These are phyloP conservation scores for Sequoiadendron giganteum DNA, from an alignment of 75 land plant genomes.

Conservation along the genomic window DNA sequence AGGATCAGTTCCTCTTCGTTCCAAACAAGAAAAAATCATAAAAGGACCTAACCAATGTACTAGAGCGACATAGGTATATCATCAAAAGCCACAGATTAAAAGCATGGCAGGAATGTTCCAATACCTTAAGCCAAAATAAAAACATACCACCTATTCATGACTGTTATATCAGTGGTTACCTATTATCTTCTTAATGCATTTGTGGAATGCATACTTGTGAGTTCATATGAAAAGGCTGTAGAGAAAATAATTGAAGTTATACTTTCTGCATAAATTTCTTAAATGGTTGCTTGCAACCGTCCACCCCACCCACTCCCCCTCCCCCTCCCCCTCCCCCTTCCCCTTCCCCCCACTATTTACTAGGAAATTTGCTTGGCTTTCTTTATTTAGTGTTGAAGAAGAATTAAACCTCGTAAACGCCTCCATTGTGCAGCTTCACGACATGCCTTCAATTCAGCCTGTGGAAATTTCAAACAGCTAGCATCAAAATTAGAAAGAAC, in stretches of 20 bases:
- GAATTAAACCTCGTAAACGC: constrained; percentile 61
- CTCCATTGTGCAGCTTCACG: constrained; percentile 99
- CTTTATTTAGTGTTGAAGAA: background rate
- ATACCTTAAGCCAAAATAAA: background rate
- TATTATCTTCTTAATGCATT: background rate
- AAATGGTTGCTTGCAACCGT: background rate
- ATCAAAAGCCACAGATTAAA: background rate
- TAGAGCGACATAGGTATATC: background rate
- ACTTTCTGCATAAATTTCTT: background rate
- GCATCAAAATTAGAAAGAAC: background rate
- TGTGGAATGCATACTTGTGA: background rate
- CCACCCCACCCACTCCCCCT: too few species aligned
- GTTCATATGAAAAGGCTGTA: background rate
- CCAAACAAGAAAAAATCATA: background rate
- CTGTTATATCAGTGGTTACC: background rate
- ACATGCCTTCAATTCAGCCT: constrained; percentile 71
- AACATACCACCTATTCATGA: background rate
- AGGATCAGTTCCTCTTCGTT: background rate
- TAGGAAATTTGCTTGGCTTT: background rate
- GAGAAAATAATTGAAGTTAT: background rate
- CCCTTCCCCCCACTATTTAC: background rate
- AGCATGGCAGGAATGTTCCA: background rate
- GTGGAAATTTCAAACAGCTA: constrained; percentile 2
- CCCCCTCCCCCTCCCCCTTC: too few species aligned
- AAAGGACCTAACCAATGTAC: background rate